phyloP scores from a whole-genome alignment of 2,329 filamentous ascomycete genomes.

The Alternaria gansuensis region DNA sequence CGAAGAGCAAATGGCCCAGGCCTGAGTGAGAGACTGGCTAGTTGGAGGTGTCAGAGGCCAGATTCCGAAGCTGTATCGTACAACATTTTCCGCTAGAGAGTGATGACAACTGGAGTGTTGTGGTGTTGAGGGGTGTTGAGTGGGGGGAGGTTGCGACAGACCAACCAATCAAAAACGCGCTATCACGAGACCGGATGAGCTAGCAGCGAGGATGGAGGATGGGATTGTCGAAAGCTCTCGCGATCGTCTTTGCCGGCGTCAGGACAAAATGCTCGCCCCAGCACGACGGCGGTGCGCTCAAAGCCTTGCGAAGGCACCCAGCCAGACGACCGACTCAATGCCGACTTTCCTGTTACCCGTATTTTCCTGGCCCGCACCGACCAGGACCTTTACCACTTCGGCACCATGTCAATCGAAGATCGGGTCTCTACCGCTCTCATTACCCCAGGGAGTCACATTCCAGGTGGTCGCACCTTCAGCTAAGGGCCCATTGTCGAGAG shows the following conservation, averaged over 20 bases:
- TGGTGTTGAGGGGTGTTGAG: conserved; percentile 12
- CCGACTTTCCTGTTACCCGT: conserved; percentile 78
- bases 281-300: conserved; percentile 65
- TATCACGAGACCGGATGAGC: conserved; percentile 30
- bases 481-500: conserved; percentile 67
- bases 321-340: conserved; percentile 60
- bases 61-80: background rate
- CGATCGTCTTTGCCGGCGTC: conserved; percentile 23
- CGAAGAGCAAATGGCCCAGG: conserved; percentile 11
- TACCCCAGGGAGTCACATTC: conserved; percentile 70
- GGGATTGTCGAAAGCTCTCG: conserved; percentile 39
- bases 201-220: conserved; percentile 20
- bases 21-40: background rate
- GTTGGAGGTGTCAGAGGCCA: background rate
- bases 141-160: conserved; percentile 4
- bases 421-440: conserved; percentile 69
- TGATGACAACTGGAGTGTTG: conserved; percentile 1
- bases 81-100: background rate
- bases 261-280: conserved; percentile 69
- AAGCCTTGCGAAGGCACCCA: conserved; percentile 62
- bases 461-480: conserved; percentile 69
- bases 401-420: conserved; percentile 78
- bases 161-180: conserved; percentile 19
- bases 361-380: conserved; percentile 62
- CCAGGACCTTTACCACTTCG: conserved; percentile 76